Percentiles rank a stretch among this genome's conserved stretches.
phyloP scores from a whole-genome alignment of 208 protist species.

The Herpetomonas samuelpessoai region DNA sequence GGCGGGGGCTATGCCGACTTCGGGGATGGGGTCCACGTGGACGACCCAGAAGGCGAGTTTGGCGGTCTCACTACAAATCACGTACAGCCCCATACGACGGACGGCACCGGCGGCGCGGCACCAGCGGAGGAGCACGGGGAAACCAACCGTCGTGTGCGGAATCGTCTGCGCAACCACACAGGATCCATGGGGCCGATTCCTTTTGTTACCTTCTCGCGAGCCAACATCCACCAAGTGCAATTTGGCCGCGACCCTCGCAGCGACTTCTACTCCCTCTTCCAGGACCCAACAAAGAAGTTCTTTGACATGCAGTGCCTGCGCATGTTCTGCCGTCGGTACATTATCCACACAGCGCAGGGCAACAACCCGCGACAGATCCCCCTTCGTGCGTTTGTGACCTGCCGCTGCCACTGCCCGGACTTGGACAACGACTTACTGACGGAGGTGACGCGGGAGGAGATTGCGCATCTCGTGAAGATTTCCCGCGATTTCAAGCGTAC shows the following conservation, averaged over 20 bases:
- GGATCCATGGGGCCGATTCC: conserved; percentile 58
- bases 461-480: conserved; percentile 55
- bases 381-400: conserved; percentile 60
- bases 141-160: conserved; percentile 16
- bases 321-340: conserved; percentile 83
- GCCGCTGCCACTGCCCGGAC: conserved; percentile 48
- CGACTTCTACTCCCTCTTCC: conserved; percentile 64
- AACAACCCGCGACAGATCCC: conserved; percentile 67
- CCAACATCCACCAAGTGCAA: conserved; percentile 65
- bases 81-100: too few relatives aligned
- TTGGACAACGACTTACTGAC: conserved; percentile 59
- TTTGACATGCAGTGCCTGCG: conserved; percentile 86
- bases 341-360: conserved; percentile 70
- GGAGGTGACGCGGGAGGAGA: conserved; percentile 51
- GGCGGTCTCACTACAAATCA: too few relatives aligned
- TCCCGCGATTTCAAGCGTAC: conserved; percentile 49
- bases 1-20: background rate
- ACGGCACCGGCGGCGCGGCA: background rate
- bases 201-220: conserved; percentile 71
- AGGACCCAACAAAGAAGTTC: conserved; percentile 29
- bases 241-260: conserved; percentile 60
- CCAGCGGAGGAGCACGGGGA: conserved; percentile 16
- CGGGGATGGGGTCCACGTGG: background rate
- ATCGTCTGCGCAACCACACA: conserved; percentile 11
- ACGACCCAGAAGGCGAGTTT: background rate